A percentile compares a stretch with the other conserved stretches of the same genome.
phyloP scores from a whole-genome alignment of 176 grass and related monocot species.

The sorghum (Sorghum bicolor) region DNA sequence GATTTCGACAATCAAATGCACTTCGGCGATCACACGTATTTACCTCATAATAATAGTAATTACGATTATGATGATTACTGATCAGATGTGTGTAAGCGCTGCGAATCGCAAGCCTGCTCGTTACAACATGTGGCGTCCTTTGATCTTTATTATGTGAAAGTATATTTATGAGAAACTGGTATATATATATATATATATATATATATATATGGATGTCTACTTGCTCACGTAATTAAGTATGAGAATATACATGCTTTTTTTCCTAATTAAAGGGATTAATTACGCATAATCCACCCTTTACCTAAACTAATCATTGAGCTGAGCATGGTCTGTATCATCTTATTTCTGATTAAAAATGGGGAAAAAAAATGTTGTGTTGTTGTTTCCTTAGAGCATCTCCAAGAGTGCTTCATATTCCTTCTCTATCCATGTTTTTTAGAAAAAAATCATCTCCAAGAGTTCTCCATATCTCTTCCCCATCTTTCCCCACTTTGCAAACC shows the following conservation, averaged over 20 bases:
- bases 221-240: not conserved
- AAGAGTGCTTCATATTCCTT: too few species aligned
- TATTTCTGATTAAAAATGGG: not conserved
- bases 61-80: conserved; percentile 22
- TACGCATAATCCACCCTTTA: not conserved
- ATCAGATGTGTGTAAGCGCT: not conserved
- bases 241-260: not conserved
- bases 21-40: conserved; percentile 26
- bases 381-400: too few species aligned
- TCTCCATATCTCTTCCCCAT: too few species aligned
- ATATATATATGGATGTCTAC: not conserved
- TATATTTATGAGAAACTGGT: not conserved
- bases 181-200: too few species aligned
- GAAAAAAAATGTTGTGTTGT: not conserved
- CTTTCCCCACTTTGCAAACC: too few species aligned
- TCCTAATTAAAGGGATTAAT: not conserved
- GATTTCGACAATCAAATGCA: conserved; percentile 28
- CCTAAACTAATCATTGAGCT: not conserved
- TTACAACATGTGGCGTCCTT: not conserved
- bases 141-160: not conserved
- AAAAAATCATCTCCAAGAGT: too few species aligned
- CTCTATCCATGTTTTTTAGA: too few species aligned
- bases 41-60: conserved; percentile 19
- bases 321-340: not conserved
- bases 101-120: not conserved